Percentiles rank a stretch among this genome's conserved stretches.
Conservation (phyloP, 352 stramenopile genomes). For the Blastocystis sp. region DNA sequence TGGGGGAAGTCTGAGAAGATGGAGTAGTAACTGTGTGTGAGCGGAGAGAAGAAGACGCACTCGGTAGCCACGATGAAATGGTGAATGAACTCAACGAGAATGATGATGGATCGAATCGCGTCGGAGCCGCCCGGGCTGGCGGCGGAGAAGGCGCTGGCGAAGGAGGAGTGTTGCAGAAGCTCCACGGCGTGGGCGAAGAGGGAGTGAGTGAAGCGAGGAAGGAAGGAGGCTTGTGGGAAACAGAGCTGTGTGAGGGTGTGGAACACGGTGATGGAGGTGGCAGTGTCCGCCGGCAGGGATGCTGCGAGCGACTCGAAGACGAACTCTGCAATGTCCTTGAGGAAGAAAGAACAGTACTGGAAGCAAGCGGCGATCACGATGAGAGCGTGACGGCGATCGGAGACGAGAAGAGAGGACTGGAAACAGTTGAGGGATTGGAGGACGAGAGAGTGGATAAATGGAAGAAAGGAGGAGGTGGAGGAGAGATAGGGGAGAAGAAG, state of each 20-base stretch:
- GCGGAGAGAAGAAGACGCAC: background rate
- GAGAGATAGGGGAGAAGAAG: background rate
- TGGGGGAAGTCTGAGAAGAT: background rate
- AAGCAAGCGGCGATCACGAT: background rate
- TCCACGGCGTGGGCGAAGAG: background rate
- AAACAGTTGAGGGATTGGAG: background rate
- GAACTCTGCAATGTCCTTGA: background rate
- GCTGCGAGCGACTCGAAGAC: background rate
- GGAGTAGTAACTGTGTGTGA: background rate
- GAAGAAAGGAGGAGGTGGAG: background rate
- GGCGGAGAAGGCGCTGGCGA: background rate
- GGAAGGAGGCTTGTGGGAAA: background rate
- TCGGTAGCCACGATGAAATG: background rate
- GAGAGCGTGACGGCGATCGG: background rate
- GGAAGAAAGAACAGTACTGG: background rate
- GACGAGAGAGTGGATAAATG: background rate
- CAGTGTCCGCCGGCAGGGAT: background rate
- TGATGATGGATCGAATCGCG: background rate
- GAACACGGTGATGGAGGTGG: background rate
- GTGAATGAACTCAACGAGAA: background rate
- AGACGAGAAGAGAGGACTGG: background rate
- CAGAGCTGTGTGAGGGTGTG: background rate
- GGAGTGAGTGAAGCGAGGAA: background rate
- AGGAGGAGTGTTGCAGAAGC: background rate
- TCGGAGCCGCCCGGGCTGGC: background rate